Evolutionary conservation across 352 stramenopile genomes (phyloP).

Genomic region (Detonula confervacea): DNA sequence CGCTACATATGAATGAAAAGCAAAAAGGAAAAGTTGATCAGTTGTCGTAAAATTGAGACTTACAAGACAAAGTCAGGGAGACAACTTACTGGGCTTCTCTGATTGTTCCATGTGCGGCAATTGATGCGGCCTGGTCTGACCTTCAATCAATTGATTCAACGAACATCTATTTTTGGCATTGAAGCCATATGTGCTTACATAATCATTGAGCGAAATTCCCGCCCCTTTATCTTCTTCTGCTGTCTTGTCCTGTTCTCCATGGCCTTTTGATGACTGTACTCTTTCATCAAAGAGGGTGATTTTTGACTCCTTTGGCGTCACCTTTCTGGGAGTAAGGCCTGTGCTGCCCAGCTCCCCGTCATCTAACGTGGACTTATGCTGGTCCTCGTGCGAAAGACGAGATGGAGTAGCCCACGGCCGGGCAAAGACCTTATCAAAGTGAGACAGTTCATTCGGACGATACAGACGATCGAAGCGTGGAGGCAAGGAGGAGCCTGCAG

Average conservation of each 20-base stretch:
- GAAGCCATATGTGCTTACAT: slow-evolving; percentile 67
- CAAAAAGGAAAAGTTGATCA: not conserved
- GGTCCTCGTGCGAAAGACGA: slow-evolving; percentile 58
- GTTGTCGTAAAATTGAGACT: not conserved
- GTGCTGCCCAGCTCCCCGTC: slow-evolving; percentile 36
- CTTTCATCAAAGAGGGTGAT: slow-evolving; percentile 52
- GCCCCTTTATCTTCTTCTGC: slow-evolving; percentile 36
- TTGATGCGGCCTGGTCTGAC: slow-evolving; percentile 6
- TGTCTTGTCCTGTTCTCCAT: slow-evolving; percentile 9
- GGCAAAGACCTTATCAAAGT: slow-evolving; percentile 70
- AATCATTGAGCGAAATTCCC: slow-evolving; percentile 56
- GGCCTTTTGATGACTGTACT: slow-evolving; percentile 50
- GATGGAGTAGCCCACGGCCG: slow-evolving; percentile 47
- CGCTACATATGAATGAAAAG: slow-evolving; percentile 1
- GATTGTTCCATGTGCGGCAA: slow-evolving; percentile 14
- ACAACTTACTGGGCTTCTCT: slow-evolving; percentile 33
- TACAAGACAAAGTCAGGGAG: not conserved
- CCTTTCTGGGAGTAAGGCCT: slow-evolving; percentile 36
- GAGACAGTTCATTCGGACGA: slow-evolving; percentile 59
- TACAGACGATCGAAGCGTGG: slow-evolving; percentile 78
- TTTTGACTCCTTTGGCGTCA: slow-evolving; percentile 36
- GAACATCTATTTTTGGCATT: slow-evolving; percentile 52
- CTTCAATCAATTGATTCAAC: slow-evolving; percentile 61
- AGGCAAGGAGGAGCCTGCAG: slow-evolving; percentile 55
- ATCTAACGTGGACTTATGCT: slow-evolving; percentile 45